Evolutionary conservation across 306 rosid genomes (phyloP), one percentile per base, ranked within the genome.

Genomic region (Abrus precatorius): DNA sequence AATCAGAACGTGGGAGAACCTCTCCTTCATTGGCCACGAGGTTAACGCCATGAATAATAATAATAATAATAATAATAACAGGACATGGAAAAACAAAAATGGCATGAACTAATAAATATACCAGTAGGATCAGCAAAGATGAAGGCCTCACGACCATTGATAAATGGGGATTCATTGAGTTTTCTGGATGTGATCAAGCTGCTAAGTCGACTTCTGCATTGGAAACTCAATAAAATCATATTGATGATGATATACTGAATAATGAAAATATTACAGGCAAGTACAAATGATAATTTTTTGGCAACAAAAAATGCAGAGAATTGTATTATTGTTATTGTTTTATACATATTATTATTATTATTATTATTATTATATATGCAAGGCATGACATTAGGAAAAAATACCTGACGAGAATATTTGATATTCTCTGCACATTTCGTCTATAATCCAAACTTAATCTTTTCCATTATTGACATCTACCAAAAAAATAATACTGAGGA

Each of bases 141-240:
- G 86, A 78, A 69, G 78, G 82, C 5, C 84, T 71, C 6, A 73
- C 50, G 10, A 53, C 70, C 81, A 82, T 82, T 44, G 86, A 73
- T 52, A 57, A 72, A 6, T 7, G 36, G 14, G 13, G 63, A 82
- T 74, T 78, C 81, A 78, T 68, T 5, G 76, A 74, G 52, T 79
- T 2, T 54, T 55, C 7, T 70, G 50, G 41, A 53, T 59, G 55
- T 75, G 52, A 62, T 72, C 52, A 56, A 65, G 3, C 38, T 77
- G 1, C 9, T 72, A 40, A 4, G 7, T 53, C 2, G 4, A 72
- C 54, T 69, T 41, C 62, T 72, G 74, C 81, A 50, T 69, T 66
- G 74, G 56, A 81, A 76, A 66, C 13, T 71, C 70, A 79, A 72
- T 81, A 38, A 68, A 78, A 68, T 78, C 79, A 76, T n/a, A 14